Percentiles rank a stretch among this genome's conserved stretches.
phyloP scores from a whole-genome alignment of 2,329 filamentous ascomycete species.

The Tetracladium maxilliforme region DNA sequence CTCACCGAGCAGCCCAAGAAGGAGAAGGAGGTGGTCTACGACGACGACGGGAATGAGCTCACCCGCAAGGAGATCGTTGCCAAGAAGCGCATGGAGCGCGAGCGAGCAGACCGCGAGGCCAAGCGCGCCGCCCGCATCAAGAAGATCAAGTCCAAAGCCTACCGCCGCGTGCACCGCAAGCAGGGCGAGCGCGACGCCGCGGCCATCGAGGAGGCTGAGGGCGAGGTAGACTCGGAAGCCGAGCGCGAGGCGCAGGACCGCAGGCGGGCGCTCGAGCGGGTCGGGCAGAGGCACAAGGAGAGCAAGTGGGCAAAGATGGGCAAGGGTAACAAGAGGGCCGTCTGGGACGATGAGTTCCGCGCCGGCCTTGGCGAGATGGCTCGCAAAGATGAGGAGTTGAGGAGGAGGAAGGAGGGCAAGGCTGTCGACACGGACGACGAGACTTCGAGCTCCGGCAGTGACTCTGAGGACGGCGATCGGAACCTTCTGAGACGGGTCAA shows the following conservation, averaged over 20 bases:
- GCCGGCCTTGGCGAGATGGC: constrained; percentile 50
- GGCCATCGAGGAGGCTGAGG: constrained; percentile 39
- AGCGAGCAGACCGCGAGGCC: constrained; percentile 78
- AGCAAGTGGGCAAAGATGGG: constrained; percentile 61
- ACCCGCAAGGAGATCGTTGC: constrained; percentile 60
- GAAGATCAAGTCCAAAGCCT: constrained; percentile 97
- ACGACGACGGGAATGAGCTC: constrained; percentile 54
- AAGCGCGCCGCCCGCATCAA: constrained; percentile 84
- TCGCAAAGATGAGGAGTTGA: constrained; percentile 12
- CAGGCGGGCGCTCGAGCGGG: constrained; percentile 50
- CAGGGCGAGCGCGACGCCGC: constrained; percentile 47
- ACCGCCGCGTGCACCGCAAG: constrained; percentile 80
- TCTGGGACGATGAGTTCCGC: constrained; percentile 59
- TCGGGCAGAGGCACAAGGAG: constrained; percentile 54
- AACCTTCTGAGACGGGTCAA: constrained; percentile 15
- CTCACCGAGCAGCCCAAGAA: constrained; percentile 45
- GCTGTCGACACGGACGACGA: too few relatives aligned
- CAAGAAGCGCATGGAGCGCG: constrained; percentile 61
- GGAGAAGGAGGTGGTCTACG: too few relatives aligned
- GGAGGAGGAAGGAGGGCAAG: too few relatives aligned
- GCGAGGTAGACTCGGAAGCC: constrained; percentile 46
- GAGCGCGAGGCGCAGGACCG: constrained; percentile 50
- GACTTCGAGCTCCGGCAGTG: too few relatives aligned
- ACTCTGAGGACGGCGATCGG: constrained; percentile 37
- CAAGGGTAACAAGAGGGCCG: constrained; percentile 47